Percentiles rank a stretch among this genome's conserved stretches.
phyloP scores from a whole-genome alignment of 345 rosid species.

The Lepidium didymum region DNA sequence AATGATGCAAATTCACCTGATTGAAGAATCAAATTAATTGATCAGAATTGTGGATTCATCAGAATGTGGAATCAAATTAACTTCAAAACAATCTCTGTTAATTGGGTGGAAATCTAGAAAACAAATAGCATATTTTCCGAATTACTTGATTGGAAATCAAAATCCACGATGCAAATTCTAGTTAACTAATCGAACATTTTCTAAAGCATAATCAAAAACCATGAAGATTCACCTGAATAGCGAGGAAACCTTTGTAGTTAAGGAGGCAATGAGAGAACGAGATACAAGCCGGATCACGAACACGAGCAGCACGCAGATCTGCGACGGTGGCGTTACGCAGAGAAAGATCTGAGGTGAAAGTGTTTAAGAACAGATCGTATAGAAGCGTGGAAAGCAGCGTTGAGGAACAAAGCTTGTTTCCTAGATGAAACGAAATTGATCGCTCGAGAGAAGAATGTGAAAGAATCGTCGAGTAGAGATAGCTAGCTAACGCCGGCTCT shows the following conservation, averaged over 20 bases:
- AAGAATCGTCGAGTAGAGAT: slow-evolving; percentile 88
- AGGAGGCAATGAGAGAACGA: slow-evolving; percentile 97
- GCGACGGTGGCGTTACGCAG: slow-evolving; percentile 85
- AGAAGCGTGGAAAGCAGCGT: slow-evolving; percentile 90
- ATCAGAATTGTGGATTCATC: neutral
- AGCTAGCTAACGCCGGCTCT: slow-evolving; percentile 95
- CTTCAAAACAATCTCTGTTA: neutral
- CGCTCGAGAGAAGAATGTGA: slow-evolving; percentile 87
- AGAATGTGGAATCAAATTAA: neutral
- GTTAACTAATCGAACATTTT: neutral
- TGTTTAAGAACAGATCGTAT: slow-evolving; percentile 84
- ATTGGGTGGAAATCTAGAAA: neutral
- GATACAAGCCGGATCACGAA: slow-evolving; percentile 89
- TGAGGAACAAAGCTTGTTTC: slow-evolving; percentile 96
- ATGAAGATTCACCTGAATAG: slow-evolving; percentile 60
- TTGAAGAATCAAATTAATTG: neutral
- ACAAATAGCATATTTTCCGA: neutral
- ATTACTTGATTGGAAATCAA: neutral
- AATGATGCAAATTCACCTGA: neutral
- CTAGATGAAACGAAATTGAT: slow-evolving; percentile 82
- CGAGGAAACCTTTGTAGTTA: slow-evolving; percentile 92
- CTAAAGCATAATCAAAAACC: neutral
- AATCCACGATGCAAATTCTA: neutral
- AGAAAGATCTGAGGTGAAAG: slow-evolving; percentile 66
- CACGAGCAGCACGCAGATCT: slow-evolving; percentile 81